These are phyloP conservation scores for Crithidia mellificae DNA, from an alignment of 208 protist genomes.

Conservation along the genomic window DNA sequence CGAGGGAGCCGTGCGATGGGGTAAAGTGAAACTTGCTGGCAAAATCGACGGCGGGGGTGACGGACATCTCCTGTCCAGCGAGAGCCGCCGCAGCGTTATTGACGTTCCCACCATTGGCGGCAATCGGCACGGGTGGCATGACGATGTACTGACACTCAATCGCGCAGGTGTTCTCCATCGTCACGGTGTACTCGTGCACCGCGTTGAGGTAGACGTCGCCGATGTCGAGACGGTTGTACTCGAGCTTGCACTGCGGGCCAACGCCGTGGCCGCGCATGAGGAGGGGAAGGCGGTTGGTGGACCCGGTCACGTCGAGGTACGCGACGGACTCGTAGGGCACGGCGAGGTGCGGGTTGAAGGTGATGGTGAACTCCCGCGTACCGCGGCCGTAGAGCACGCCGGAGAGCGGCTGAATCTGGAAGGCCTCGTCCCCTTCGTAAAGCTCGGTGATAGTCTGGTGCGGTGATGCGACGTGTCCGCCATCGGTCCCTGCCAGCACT, in stretches of 20 bases:
- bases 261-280: slow-evolving; percentile 76
- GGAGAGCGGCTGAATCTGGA: slow-evolving; percentile 83
- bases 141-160: slow-evolving; percentile 92
- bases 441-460: slow-evolving; percentile 5
- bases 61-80: neutral
- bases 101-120: too few relatives aligned
- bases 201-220: slow-evolving; percentile 94
- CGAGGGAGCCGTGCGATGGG: slow-evolving; percentile 75
- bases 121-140: slow-evolving; percentile 33
- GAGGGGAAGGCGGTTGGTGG: slow-evolving; percentile 76
- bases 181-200: slow-evolving; percentile 90
- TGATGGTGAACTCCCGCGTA: slow-evolving; percentile 83
- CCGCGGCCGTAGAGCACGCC: slow-evolving; percentile 85
- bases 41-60: slow-evolving; percentile 11
- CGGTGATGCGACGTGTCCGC: too few relatives aligned
- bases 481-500: too few relatives aligned
- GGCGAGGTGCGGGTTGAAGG: slow-evolving; percentile 88
- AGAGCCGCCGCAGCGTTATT: neutral
- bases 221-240: slow-evolving; percentile 88
- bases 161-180: slow-evolving; percentile 87
- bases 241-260: slow-evolving; percentile 89
- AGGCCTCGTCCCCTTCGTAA: slow-evolving; percentile 83
- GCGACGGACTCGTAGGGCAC: slow-evolving; percentile 67
- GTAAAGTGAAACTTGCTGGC: slow-evolving; percentile 76
- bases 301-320: slow-evolving; percentile 85